Evolutionary conservation across 345 rosid species (phyloP), one percentile per base, ranked within the genome.

Genomic region (Eucalyptus sideroxylon): DNA sequence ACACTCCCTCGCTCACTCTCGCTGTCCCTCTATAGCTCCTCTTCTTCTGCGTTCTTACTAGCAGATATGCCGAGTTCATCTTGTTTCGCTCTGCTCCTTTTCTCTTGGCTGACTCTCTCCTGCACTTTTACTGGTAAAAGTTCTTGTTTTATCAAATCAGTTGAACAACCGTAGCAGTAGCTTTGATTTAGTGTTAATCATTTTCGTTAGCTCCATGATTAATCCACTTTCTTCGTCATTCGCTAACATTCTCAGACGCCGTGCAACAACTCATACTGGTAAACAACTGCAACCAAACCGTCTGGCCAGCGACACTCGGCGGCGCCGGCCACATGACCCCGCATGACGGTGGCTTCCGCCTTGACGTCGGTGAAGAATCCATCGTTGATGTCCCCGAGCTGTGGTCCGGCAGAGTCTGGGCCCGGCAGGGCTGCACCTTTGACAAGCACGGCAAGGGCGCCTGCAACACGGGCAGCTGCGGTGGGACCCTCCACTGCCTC

Each of bases 341-440:
- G 5, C 27, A 24, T 0, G 85, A 77, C 5, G 85, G 85, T 1
- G 85, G 85, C 85, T 77, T 77, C 47, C 30, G 85, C 85, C 85
- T 77, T 13, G 85, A 77, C 3, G 5, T 23, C 2, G 47, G 96
- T 11, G 93, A 95, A 89, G 98, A 97, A 91, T 92, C 92, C 3
- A 95, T 95, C 9, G 11, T 97, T 6, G 96, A 97, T n/a, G 90
- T 95, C 47, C 96, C 98, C 1, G 94, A 94, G 9, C 95, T 95
- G 88, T 97, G 99, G 99, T 96, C 98, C 1, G 99, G 99, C 56
- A 89, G 98, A 55, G 89, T 97, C 26, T 96, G 99, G 99, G 98
- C 93, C 17, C 89, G 99, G 88, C 98, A 96, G 92, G 99, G 98
- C 16, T 97, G 98, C 53, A 62, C n/a, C 77, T 97, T 96, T 30